Evolutionary conservation across 2,329 filamentous ascomycete genomes (phyloP), one percentile per base, ranked within the genome.

Genomic region (Chaetothyriales sp.): DNA sequence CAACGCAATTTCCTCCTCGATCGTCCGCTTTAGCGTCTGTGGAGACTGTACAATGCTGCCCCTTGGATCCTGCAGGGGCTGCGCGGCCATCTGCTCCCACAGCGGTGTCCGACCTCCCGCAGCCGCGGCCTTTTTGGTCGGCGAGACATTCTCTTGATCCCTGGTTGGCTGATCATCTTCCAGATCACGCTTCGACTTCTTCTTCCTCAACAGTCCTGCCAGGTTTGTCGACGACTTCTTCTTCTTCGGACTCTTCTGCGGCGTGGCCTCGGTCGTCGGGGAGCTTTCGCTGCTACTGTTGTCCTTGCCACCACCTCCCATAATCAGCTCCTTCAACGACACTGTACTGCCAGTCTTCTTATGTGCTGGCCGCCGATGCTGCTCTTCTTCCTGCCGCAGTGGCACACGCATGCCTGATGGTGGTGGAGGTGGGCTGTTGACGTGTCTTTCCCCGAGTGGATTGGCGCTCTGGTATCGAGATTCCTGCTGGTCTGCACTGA

Each of bases 211-310:
- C 50, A 95, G 76, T 3, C 76, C 80, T 0, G 80, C 79, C n/a
- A 96, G 73, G 63, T 88, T 93, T 28, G 84, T 84, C 2, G 84
- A 77, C 0, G 89, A 94, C 66, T 90, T 94, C 39, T 78, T 78
- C 71, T 90, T 93, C 65, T 79, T 80, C 3, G 73, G 71, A 51
- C 70, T 75, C 49, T 59, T 62, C 25, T 64, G 63, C n/a, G 68
- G 64, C 39, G 60, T 57, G 10, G 59, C 51, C 60, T 63, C 51
- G 59, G 66, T 60, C 50, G 66, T 51, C 48, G 60, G 62, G 2
- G 61, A 57, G n/a, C 65, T 64, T 42, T 62, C 65, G 32, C 32
- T 39, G 32, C 32, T 15, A 15, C 32, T 39, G 32, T 39, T 73
- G 47, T 70, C 70, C 57, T 71, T 57, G 43, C 10, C n/a, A 18